Evolutionary conservation across 2,329 filamentous ascomycete species (phyloP).

Genomic region (Calonectria pteridis): DNA sequence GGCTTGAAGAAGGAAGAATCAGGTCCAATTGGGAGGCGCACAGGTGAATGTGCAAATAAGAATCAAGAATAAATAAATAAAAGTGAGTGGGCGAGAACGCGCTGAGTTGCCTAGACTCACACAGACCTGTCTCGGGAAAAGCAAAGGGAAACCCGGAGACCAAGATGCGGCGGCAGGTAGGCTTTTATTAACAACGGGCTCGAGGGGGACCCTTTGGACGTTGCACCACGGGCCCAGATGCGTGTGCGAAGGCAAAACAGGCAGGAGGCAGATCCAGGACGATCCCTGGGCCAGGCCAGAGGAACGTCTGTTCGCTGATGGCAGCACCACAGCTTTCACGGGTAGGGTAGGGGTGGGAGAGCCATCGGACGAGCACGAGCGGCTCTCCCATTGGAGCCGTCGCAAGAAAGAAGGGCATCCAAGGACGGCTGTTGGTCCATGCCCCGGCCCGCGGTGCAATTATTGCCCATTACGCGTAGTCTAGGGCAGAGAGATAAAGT

Average conservation of each 20-base stretch:
- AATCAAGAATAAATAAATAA: background rate
- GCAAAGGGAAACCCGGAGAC: background rate
- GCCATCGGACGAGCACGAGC: background rate
- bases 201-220: slow-evolving; percentile 5
- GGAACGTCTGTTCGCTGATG: background rate
- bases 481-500: slow-evolving; percentile 16
- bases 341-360: background rate
- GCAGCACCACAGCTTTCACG: background rate
- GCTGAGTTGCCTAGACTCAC: background rate
- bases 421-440: background rate
- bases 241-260: slow-evolving; percentile 37
- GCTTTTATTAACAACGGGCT: slow-evolving; percentile 17
- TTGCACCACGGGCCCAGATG: slow-evolving; percentile 11
- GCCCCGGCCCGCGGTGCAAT: background rate
- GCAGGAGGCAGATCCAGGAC: slow-evolving; percentile 38
- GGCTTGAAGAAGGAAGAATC: background rate
- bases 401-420: background rate
- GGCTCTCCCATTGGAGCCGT: background rate
- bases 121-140: background rate
- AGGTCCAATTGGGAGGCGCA: background rate
- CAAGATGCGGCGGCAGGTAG: background rate
- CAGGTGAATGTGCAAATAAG: background rate
- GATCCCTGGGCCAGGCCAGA: slow-evolving; percentile 9
- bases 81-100: background rate
- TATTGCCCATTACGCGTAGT: slow-evolving; percentile 12